Percentiles rank a stretch among this genome's conserved stretches.
phyloP scores from a whole-genome alignment of 2,329 filamentous ascomycete genomes.

The Dactylellina sp. region DNA sequence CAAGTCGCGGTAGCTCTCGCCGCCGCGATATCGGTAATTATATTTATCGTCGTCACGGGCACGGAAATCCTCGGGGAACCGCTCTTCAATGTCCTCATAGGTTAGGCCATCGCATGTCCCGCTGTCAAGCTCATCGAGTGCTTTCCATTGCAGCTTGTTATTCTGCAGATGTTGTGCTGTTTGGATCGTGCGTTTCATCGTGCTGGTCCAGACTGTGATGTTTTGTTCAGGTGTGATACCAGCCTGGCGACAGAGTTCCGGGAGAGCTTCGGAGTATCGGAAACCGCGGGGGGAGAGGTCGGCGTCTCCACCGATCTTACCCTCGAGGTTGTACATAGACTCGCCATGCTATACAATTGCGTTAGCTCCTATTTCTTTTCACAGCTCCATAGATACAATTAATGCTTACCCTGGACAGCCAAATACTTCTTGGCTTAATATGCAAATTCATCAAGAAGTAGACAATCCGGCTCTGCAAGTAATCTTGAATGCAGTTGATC shows the following conservation, averaged over 20 bases:
- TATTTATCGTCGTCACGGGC: slow-evolving; percentile 97
- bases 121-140: slow-evolving; percentile 94
- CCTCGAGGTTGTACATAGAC: slow-evolving; percentile 88
- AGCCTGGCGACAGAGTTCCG: slow-evolving; percentile 70
- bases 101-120: slow-evolving; percentile 97
- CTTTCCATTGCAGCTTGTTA: slow-evolving; percentile 98
- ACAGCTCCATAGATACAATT: not conserved
- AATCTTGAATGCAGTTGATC: slow-evolving; percentile 97
- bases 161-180: slow-evolving; percentile 89
- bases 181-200: slow-evolving; percentile 85
- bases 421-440: slow-evolving; percentile 95
- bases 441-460: slow-evolving; percentile 99
- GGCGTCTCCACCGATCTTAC: slow-evolving; percentile 92
- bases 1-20: slow-evolving; percentile 94
- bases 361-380: slow-evolving; percentile 52
- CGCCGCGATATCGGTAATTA: slow-evolving; percentile 98
- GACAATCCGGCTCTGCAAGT: slow-evolving; percentile 93
- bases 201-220: slow-evolving; percentile 80
- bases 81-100: slow-evolving; percentile 91
- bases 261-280: slow-evolving; percentile 85
- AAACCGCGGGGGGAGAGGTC: slow-evolving; percentile 86
- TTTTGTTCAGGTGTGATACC: slow-evolving; percentile 61
- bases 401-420: slow-evolving; percentile 84
- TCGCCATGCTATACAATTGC: slow-evolving; percentile 79
- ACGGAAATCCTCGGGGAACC: slow-evolving; percentile 92